phyloP scores from a whole-genome alignment of 2,329 filamentous ascomycete species.

The Epichloe uncinata region DNA sequence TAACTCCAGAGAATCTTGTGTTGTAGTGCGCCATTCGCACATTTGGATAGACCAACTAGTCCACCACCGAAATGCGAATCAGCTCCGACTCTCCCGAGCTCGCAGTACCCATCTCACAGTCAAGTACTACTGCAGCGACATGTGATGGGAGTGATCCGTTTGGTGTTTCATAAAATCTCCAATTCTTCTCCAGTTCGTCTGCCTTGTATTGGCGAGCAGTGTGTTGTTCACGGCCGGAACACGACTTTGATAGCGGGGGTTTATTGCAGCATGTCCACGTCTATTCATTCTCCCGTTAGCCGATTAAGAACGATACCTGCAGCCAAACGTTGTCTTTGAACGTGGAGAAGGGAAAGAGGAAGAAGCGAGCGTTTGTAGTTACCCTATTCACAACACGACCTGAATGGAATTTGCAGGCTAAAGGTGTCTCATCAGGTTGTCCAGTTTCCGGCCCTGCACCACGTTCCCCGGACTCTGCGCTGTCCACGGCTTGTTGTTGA shows the following conservation, averaged over 20 bases:
- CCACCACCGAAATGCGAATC: slow-evolving; percentile 37
- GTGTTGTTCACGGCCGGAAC: slow-evolving; percentile 15
- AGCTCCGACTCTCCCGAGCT: slow-evolving; percentile 33
- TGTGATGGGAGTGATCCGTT: not conserved
- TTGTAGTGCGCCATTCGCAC: slow-evolving; percentile 34
- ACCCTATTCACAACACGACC: slow-evolving; percentile 17
- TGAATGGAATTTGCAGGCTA: slow-evolving; percentile 16
- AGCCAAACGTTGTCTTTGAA: too few species aligned
- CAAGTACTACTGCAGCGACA: slow-evolving; percentile 28
- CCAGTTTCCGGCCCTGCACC: not conserved
- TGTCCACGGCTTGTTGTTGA: not conserved
- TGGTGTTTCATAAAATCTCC: slow-evolving; percentile 13
- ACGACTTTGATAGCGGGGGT: slow-evolving; percentile 12
- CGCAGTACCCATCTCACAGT: slow-evolving; percentile 42
- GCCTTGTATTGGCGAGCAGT: slow-evolving; percentile 10
- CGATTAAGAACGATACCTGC: not conserved
- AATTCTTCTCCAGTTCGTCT: slow-evolving; percentile 16
- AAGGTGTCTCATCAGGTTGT: not conserved
- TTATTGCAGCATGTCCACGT: slow-evolving; percentile 20
- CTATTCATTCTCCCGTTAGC: slow-evolving; percentile 6
- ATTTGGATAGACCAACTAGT: slow-evolving; percentile 36
- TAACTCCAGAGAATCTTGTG: slow-evolving; percentile 37
- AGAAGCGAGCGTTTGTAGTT: not conserved
- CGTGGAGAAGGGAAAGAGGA: not conserved
- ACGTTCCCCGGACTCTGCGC: not conserved